Percentiles rank a stretch among this genome's conserved stretches.
These are phyloP conservation scores for Coniochaeta sp. DNA, from an alignment of 2,329 filamentous ascomycete genomes.

Conservation along the genomic window DNA sequence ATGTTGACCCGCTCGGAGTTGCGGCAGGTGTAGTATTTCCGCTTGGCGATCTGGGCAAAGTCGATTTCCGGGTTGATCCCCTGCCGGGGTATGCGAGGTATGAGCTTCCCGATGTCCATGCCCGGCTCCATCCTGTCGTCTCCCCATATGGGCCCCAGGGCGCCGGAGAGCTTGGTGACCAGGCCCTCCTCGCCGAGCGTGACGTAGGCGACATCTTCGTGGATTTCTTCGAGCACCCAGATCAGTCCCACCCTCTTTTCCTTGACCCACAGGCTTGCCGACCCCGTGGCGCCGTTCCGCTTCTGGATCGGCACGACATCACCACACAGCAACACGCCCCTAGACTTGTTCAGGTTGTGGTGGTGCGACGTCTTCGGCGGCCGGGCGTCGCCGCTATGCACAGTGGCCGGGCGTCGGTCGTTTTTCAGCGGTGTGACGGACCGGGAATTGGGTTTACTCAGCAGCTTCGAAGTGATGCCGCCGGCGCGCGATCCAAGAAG, in stretches of 20 bases:
- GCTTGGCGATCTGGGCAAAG: constrained; percentile 64
- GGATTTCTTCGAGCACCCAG: constrained; percentile 97
- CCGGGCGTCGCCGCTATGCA: constrained; percentile 48
- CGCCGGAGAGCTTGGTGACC: constrained; percentile 64
- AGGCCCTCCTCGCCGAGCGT: constrained; percentile 70
- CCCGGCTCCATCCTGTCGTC: constrained; percentile 58
- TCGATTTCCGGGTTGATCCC: constrained; percentile 67
- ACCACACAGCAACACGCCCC: constrained; percentile 82
- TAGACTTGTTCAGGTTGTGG: constrained; percentile 58
- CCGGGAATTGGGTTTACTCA: constrained; percentile 71
- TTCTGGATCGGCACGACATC: constrained; percentile 99
- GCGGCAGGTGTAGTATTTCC: constrained; percentile 78
- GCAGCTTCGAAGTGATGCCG: constrained; percentile 79
- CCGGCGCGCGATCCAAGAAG: constrained; percentile 62
- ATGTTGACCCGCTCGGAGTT: constrained; percentile 73
- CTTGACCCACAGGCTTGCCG: constrained; percentile 96
- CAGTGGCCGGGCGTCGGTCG: constrained; percentile 56
- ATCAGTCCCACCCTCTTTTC: constrained; percentile 91
- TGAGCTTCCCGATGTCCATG: constrained; percentile 67
- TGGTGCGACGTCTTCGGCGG: constrained; percentile 46
- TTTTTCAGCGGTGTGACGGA: constrained; percentile 46
- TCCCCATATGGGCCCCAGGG: constrained; percentile 82
- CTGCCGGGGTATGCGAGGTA: constrained; percentile 76
- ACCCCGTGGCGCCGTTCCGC: constrained; percentile 83
- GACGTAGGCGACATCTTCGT: constrained; percentile 80